A percentile compares a stretch with the other conserved stretches of the same genome.
These are phyloP conservation scores for Penicillium sp. DNA, from an alignment of 2,329 filamentous ascomycete species.

Conservation along the genomic window DNA sequence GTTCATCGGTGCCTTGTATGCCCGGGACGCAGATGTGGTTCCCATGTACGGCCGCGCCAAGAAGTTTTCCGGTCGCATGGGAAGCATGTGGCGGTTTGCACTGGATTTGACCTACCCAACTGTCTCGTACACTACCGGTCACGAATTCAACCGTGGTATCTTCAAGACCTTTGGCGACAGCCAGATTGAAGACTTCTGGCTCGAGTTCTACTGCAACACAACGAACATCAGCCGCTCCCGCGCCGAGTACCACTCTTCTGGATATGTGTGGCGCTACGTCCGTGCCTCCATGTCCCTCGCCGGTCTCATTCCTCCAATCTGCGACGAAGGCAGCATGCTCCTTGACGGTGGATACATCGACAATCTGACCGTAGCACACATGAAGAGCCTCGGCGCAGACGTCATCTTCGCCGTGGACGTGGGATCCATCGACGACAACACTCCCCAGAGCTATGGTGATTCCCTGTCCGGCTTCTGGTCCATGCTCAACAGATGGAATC, in stretches of 20 bases:
- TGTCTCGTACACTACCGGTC: slow-evolving; percentile 94
- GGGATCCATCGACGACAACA: slow-evolving; percentile 86
- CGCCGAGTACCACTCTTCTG: slow-evolving; percentile 89
- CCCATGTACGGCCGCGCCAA: slow-evolving; percentile 96
- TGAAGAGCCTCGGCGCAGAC: slow-evolving; percentile 91
- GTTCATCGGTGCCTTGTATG: slow-evolving; percentile 93
- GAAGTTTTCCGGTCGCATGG: slow-evolving; percentile 98
- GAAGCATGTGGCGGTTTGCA: slow-evolving; percentile 97
- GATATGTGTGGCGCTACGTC: slow-evolving; percentile 97
- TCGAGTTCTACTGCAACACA: slow-evolving; percentile 98
- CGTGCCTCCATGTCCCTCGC: slow-evolving; percentile 96
- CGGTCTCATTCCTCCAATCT: slow-evolving; percentile 87
- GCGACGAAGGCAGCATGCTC: slow-evolving; percentile 95
- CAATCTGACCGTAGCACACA: slow-evolving; percentile 94
- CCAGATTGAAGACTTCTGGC: slow-evolving; percentile 98
- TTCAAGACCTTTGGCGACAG: slow-evolving; percentile 98
- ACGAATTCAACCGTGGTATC: slow-evolving; percentile 98
- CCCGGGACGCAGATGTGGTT: slow-evolving; percentile 92
- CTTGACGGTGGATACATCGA: slow-evolving; percentile 96
- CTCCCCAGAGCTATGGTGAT: slow-evolving; percentile 90
- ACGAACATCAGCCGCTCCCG: slow-evolving; percentile 97
- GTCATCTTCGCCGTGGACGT: slow-evolving; percentile 96
- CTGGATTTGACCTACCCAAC: slow-evolving; percentile 95
- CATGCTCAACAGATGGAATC: slow-evolving; percentile 94
- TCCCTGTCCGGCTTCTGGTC: slow-evolving; percentile 95